These are phyloP conservation scores for Dryadomyces quercivorus DNA, from an alignment of 2,329 filamentous ascomycete genomes.

Conservation along the genomic window DNA sequence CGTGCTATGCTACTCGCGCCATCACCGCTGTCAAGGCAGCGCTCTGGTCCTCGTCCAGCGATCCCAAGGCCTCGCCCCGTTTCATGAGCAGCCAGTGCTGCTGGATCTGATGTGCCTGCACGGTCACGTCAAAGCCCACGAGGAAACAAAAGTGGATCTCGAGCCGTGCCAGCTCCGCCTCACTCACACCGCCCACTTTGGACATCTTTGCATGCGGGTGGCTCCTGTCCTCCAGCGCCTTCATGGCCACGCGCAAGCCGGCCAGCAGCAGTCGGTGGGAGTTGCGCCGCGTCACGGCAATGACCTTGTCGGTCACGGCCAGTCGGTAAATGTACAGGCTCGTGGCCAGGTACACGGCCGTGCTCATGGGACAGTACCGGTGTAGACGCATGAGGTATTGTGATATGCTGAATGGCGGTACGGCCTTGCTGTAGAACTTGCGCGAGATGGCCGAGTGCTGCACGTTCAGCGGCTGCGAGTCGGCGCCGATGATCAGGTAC, in stretches of 20 bases:
- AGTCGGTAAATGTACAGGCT: constrained; percentile 79
- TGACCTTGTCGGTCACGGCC: constrained; percentile 61
- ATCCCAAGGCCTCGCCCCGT: constrained; percentile 13
- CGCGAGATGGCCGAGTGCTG: constrained; percentile 80
- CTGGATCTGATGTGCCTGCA: constrained; percentile 45
- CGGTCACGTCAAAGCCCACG: constrained; percentile 68
- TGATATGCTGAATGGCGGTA: constrained; percentile 69
- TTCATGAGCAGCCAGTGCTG: constrained; percentile 56
- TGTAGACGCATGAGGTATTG: constrained; percentile 83
- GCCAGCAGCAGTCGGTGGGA: constrained; percentile 79
- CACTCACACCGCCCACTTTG: constrained; percentile 77
- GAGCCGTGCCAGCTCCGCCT: constrained; percentile 66
- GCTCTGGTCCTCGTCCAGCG: constrained; percentile 10
- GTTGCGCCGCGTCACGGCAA: constrained; percentile 73
- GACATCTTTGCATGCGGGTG: constrained; percentile 78
- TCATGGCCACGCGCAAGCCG: constrained; percentile 78
- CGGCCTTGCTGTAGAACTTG: constrained; percentile 84
- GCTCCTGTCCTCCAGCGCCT: constrained; percentile 83
- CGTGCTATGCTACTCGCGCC: neutral
- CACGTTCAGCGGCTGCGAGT: constrained; percentile 59
- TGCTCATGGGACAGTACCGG: constrained; percentile 84
- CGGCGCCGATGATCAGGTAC: constrained; percentile 51
- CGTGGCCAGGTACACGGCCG: constrained; percentile 83
- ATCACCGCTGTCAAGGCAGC: neutral
- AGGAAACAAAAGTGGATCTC: constrained; percentile 87